Conservation (phyloP, 2,329 filamentous ascomycete genomes). For the Esteya vermicola region DNA sequence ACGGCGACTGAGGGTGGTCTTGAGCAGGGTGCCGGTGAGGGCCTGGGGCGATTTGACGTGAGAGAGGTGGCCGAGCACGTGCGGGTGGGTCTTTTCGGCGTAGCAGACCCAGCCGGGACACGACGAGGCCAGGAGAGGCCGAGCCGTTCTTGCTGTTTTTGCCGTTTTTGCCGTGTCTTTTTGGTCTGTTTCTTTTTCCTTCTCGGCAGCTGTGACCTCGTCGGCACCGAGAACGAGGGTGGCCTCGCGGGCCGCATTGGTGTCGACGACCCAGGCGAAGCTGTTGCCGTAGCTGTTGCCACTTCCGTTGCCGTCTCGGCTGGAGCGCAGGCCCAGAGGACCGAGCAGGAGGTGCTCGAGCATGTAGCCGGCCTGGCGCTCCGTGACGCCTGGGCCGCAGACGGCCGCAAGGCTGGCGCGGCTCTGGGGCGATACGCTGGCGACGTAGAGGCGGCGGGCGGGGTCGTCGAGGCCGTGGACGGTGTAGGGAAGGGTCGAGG, state of each 20-base stretch:
- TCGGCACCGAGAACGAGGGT: conserved; percentile 69
- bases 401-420: conserved; percentile 80
- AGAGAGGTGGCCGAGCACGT: conserved; percentile 82
- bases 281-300: conserved; percentile 54
- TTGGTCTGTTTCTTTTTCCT: too few species aligned
- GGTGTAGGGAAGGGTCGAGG: conserved; percentile 11
- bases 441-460: conserved; percentile 69
- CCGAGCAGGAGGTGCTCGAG: conserved; percentile 67
- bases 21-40: conserved; percentile 76
- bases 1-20: conserved; percentile 63
- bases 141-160: too few species aligned
- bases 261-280: conserved; percentile 86
- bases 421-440: conserved; percentile 83
- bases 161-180: too few species aligned
- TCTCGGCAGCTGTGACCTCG: too few species aligned
- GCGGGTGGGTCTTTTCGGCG: conserved; percentile 92
- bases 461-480: conserved; percentile 40
- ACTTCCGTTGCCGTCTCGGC: conserved; percentile 33
- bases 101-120: conserved; percentile 99
- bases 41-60: conserved; percentile 89
- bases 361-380: conserved; percentile 65
- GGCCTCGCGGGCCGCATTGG: conserved; percentile 67
- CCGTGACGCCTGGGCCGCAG: conserved; percentile 56
- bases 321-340: conserved; percentile 49
- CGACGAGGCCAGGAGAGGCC: conserved; percentile 69